Evolutionary conservation across 768 basidiomycete genomes (phyloP), one percentile per base, ranked within the genome.

Genomic region (Mycena polygramma): DNA sequence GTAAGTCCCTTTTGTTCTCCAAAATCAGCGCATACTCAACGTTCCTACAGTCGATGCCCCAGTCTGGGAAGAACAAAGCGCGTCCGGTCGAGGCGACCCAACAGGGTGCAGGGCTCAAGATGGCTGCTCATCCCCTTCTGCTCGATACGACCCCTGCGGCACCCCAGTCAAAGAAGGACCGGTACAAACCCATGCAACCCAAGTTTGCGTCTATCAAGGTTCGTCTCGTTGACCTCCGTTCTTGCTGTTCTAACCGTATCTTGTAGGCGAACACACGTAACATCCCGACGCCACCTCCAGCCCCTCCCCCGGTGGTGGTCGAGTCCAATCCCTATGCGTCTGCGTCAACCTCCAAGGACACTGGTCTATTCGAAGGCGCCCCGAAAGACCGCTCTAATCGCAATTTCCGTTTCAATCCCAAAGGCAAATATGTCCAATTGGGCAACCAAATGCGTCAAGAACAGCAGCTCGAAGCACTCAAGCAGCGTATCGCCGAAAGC

Each of bases 131-230:
- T 78, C 95, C 95, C 3, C 83, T 96, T 26, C 80, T 97, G 30
- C 85, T 96, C 45, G 94, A 96, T 53, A 87, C 84, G 6, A 87
- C 91, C 0, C 83, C 88, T 9, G 76, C 82, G 4, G 82, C 86
- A 5, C 88, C 87, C 4, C 91, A 91, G 80, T 91, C 91, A 35
- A 94, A 94, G 81, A 95, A 97, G 80, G 95, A 98, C 79, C 84
- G 93, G 70, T 98, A 98, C 81, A 97, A 97, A 79, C 96, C 97
- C 20, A 98, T 99, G 97, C 96, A 97, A 72, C 98, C 98, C 58
- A 99, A 99, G 81, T 99, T 99, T 79, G 94, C 97, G 0, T 95
- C 95, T 4, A 96, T 97, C 80, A 96, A 93, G 84, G 94, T 92
- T 22, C 57, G 83, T 74, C 39, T 75, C 54, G 22, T 49, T 2